Base-by-base conservation (phyloP, 805 yeast genomes). In the Wickerhamomyces silvicola region DNA sequence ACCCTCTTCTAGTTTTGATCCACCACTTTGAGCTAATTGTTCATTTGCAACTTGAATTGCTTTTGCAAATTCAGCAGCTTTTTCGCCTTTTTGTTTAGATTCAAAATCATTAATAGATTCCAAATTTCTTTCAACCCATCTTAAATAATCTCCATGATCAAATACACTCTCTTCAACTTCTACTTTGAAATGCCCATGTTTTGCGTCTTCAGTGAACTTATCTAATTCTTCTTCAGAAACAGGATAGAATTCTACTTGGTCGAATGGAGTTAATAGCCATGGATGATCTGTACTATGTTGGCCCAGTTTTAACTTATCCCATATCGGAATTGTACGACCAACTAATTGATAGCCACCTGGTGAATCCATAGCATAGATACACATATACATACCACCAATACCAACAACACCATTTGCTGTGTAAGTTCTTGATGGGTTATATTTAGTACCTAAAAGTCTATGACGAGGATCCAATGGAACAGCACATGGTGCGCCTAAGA, bases 261-360 rank as follows among this genome's bases (percentile, higher is more conserved):
- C 98, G 52, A 92, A 90, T 45, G 94, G 94, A 10, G 81, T 66
- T 50, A 92, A 69, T 50, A 92, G 66, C 97, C 97, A 92, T 35
- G 97, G 97, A 37, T 78, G 62, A 7, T 67, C 68, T 18, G 66
- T 56, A 16, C 72, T 59, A 46, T 80, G 87, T 16, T 65, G 59
- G 25, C 87, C 92, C 42, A 92, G 66, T 20, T 84, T 71, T 48
- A 90, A 70, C 63, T 86, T 88, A 57, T 90, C 98, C 98, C 98
- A 90, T 48, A 90, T 88, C 33, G 97, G 97, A 44, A 92, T 78
- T 9, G 98, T 90, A 54, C 97, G 76, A 36, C 97, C 98, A 41
- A 87, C 90, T 47, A 90, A 71, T 64, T 90, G 97, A 62, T 90
- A 90, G 20, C 98, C 98, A 62, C 98, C 98, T 29, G 98, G 98